Evolutionary conservation across 78 protist genomes (phyloP).

Genomic region (Dictyostelium intermedium): DNA sequence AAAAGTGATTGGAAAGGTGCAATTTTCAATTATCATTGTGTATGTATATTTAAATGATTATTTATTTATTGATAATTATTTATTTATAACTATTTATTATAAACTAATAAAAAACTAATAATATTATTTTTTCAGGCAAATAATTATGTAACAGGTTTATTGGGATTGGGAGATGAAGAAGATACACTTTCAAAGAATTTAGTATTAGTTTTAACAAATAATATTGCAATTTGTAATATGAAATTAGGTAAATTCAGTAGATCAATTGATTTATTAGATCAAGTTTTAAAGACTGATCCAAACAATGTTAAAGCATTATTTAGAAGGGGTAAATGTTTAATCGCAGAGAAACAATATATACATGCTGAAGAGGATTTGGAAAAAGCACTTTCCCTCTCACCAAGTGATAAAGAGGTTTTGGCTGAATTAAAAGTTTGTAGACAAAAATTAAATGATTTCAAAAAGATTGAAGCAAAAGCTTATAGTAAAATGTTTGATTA

Average conservation of each 20-base stretch:
- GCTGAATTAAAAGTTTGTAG: conserved; percentile 4
- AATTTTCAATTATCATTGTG: conserved; percentile 43
- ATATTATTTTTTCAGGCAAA: conserved; percentile 7
- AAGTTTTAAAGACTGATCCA: conserved; percentile 62
- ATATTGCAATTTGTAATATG: conserved; percentile 59
- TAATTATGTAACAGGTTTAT: conserved; percentile 48
- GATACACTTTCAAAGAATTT: conserved; percentile 10
- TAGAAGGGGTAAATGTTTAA: conserved; percentile 74
- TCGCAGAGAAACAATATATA: conserved; percentile 6
- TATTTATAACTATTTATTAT: background rate
- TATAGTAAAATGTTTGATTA: conserved; percentile 65
- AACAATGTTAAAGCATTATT: conserved; percentile 75
- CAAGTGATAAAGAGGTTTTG: conserved; percentile 58
- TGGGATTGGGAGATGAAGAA: conserved; percentile 20
- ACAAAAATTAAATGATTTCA: background rate
- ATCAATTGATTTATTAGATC: conserved; percentile 24
- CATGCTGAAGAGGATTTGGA: conserved; percentile 66
- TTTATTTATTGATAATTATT: background rate
- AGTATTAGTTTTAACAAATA: conserved; percentile 28
- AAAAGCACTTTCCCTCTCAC: conserved; percentile 30
- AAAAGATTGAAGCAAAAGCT: conserved; percentile 1
- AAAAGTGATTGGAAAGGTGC: conserved; percentile 26
- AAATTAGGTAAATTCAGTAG: conserved; percentile 26
- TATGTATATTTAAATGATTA: background rate
- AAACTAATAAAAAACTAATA: too few species aligned